These are phyloP conservation scores for Colletotrichum viniferum DNA, from an alignment of 2,329 filamentous ascomycete genomes.

Conservation along the genomic window DNA sequence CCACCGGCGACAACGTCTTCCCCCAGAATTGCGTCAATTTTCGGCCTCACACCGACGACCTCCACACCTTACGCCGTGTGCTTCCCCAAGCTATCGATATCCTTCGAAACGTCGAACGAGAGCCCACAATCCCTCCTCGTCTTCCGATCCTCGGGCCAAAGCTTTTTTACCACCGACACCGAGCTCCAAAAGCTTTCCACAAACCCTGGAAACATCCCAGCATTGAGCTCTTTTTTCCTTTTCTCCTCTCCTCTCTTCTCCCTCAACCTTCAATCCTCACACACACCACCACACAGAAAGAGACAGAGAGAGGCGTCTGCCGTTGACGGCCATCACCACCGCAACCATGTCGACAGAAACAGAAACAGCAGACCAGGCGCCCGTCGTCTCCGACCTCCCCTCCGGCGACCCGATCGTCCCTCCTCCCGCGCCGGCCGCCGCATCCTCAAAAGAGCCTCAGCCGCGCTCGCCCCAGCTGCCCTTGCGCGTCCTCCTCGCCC, in stretches of 20 bases:
- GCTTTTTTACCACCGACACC: conserved; percentile 6
- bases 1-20: background rate
- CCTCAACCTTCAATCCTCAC: background rate
- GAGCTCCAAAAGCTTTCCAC: conserved; percentile 4
- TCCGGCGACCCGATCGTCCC: conserved; percentile 39
- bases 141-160: conserved; percentile 19
- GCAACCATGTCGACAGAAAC: conserved; percentile 20
- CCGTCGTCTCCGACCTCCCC: conserved; percentile 36
- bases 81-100: background rate
- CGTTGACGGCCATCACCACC: background rate
- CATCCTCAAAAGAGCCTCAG: background rate
- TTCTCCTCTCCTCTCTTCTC: background rate
- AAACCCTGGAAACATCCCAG: background rate
- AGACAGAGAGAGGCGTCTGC: background rate
- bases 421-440: conserved; percentile 10
- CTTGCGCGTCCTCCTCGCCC: conserved; percentile 33
- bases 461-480: conserved; percentile 25
- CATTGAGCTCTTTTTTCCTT: background rate
- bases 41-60: background rate
- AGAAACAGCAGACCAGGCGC: conserved; percentile 18
- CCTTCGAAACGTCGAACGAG: conserved; percentile 11
- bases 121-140: conserved; percentile 1
- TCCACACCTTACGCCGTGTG: background rate
- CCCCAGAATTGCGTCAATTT: background rate
- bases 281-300: background rate